Percentiles rank a stretch among this genome's conserved stretches.
phyloP scores from a whole-genome alignment of 2,329 filamentous ascomycete genomes.

The Hymenoscyphus fructigenus region DNA sequence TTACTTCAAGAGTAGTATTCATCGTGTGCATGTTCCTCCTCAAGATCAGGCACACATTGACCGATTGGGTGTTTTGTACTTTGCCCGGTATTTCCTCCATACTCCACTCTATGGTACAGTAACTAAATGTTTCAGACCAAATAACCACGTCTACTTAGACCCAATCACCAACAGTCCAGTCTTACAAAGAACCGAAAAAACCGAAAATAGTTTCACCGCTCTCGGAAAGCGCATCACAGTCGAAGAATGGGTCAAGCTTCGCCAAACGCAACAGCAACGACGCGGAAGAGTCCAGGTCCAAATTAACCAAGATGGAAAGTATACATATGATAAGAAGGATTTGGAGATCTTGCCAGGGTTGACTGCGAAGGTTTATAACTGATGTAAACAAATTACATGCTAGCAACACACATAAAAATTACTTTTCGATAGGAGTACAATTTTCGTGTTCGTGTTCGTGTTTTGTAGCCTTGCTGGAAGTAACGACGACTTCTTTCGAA shows the following conservation, averaged over 20 bases:
- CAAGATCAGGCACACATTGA: constrained; percentile 41
- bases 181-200: constrained; percentile 32
- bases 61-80: constrained; percentile 47
- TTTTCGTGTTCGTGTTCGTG: neutral
- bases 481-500: neutral
- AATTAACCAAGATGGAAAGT: constrained; percentile 5
- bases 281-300: constrained; percentile 11
- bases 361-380: constrained; percentile 1
- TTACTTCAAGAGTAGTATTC: constrained; percentile 45
- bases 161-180: constrained; percentile 37
- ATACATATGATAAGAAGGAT: neutral
- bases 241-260: constrained; percentile 45
- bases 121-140: constrained; percentile 18
- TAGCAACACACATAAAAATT: too few species aligned
- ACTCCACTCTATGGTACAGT: neutral
- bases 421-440: neutral
- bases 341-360: constrained; percentile 1
- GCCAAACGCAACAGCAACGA: constrained; percentile 39
- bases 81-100: constrained; percentile 35
- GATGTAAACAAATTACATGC: neutral
- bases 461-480: neutral
- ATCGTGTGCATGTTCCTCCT: constrained; percentile 39
- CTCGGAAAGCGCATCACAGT: constrained; percentile 44
- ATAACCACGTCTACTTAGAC: constrained; percentile 29
- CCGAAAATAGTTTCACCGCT: constrained; percentile 24